Percentiles rank a stretch among this genome's conserved stretches.
These are phyloP conservation scores for Fraxinus angustifolia DNA, from an alignment of 305 asterid species.

Conservation along the genomic window DNA sequence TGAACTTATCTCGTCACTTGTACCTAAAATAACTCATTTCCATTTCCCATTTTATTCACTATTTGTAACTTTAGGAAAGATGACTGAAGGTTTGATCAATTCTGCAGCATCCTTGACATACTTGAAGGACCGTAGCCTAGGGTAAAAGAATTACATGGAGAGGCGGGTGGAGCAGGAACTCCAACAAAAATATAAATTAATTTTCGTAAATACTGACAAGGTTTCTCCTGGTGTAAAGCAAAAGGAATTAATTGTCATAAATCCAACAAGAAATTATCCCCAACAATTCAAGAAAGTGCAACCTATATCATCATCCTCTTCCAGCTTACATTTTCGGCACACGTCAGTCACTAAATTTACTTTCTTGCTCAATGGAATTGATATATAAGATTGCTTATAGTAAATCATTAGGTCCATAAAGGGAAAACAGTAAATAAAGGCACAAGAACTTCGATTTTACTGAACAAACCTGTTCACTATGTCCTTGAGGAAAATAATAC, in stretches of 20 bases:
- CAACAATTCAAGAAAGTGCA: background rate
- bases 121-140: background rate
- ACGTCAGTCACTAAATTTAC: background rate
- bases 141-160: background rate
- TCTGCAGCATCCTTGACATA: background rate
- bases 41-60: background rate
- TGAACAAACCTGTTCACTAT: conserved; percentile 75
- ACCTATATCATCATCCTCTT: background rate
- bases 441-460: background rate
- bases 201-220: background rate
- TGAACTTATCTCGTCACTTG: background rate
- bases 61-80: background rate
- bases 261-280: background rate
- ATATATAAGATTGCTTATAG: background rate
- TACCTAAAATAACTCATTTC: background rate
- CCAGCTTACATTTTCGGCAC: background rate
- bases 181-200: background rate
- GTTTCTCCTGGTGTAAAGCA: background rate
- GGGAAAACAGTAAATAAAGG: background rate
- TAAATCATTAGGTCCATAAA: background rate
- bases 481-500: conserved; percentile 95
- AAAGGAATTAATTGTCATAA: background rate
- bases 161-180: background rate
- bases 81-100: background rate
- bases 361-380: background rate